A percentile compares a stretch with the other conserved stretches of the same genome.
Evolutionary conservation across 192 early-diverging fungal species (phyloP).

Genomic region (Obelidium mucronatum): DNA sequence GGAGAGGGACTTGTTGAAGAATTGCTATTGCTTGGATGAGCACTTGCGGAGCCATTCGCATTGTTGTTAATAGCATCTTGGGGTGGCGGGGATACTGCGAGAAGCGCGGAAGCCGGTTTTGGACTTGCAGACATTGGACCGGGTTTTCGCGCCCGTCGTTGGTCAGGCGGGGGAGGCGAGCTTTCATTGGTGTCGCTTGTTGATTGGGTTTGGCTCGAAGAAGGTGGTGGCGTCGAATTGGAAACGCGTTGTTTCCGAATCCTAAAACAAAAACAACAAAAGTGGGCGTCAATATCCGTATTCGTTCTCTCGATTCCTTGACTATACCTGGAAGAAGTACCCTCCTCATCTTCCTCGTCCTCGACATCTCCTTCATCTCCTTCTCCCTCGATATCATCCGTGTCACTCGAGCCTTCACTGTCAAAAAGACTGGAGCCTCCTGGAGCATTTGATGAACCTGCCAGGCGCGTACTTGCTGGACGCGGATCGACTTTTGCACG

Average conservation of each 20-base stretch:
- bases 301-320: no score
- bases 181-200: not conserved
- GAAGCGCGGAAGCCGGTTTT: not conserved
- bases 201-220: not conserved
- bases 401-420: not conserved
- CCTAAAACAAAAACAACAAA: no score
- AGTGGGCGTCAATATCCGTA: no score
- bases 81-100: not conserved
- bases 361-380: conserved; percentile 15
- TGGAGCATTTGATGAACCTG: no score
- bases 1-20: not conserved
- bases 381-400: conserved; percentile 8
- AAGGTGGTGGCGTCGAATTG: not conserved
- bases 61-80: not conserved
- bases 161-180: not conserved
- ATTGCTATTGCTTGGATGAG: not conserved
- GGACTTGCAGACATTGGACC: not conserved
- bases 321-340: no score
- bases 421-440: not conserved
- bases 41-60: not conserved
- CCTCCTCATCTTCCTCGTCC: not conserved
- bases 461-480: not conserved
- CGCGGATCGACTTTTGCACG: conserved; percentile 15
- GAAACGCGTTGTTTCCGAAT: not conserved
- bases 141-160: not conserved